Percentiles rank a stretch among this genome's conserved stretches.
phyloP scores from a whole-genome alignment of 106 monocot species.

The Gastrodia elata region DNA sequence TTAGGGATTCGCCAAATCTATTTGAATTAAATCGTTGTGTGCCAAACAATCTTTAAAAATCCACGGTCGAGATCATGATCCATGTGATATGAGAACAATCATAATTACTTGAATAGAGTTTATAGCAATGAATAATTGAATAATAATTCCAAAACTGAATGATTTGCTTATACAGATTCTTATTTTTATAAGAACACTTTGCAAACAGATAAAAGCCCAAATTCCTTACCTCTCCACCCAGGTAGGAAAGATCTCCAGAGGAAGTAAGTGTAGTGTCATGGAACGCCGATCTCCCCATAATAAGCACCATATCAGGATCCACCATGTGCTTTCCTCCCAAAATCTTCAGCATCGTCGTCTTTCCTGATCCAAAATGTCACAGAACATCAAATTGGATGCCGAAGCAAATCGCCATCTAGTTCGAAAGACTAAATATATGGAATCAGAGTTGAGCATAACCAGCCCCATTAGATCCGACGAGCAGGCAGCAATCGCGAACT shows the following conservation, averaged over 20 bases:
- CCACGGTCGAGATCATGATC: too few species aligned
- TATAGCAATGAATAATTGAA: too few species aligned
- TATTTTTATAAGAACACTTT: not conserved
- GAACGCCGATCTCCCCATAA: conserved; percentile 78
- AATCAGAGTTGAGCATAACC: conserved; percentile 26
- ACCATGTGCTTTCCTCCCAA: conserved; percentile 96
- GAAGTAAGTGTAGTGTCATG: conserved; percentile 84
- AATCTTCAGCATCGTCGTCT: conserved; percentile 86
- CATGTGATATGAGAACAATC: too few species aligned
- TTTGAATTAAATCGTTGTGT: too few species aligned
- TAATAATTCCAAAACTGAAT: not conserved
- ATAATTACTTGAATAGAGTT: too few species aligned
- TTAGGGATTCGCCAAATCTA: too few species aligned
- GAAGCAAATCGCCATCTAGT: not conserved
- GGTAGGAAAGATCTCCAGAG: conserved; percentile 77
- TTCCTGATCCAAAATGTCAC: conserved; percentile 30
- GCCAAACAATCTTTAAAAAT: too few species aligned
- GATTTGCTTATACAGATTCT: not conserved
- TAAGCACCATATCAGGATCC: conserved; percentile 67
- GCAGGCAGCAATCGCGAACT: conserved; percentile 77
- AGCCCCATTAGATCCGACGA: conserved; percentile 95
- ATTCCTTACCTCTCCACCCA: conserved; percentile 71
- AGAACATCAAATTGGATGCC: conserved; percentile 1
- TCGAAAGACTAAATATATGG: not conserved
- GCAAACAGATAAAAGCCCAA: not conserved